Base-by-base conservation (phyloP, 2,329 filamentous ascomycete species). In the Ophiostoma himal-ulmi region DNA sequence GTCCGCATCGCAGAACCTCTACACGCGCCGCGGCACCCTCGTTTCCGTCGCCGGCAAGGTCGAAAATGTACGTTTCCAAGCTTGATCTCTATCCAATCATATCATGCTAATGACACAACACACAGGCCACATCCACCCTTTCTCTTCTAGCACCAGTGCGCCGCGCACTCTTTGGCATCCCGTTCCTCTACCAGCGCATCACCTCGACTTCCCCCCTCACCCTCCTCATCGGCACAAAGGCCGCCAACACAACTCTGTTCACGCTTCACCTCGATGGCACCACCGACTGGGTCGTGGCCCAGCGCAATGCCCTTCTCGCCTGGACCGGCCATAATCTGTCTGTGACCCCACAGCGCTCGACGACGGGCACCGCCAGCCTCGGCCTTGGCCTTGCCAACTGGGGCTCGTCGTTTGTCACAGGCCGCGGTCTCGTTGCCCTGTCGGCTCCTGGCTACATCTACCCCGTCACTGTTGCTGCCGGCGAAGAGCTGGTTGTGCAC, bases 111-210 rank as follows among this genome's bases (percentile, higher is more conserved):
- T 17, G 22, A 13, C 7, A 26, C 17, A 6, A 5, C 8, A 64
- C 36, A 0, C 75, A 96, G 92, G 90, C 92, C 20, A 87, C 96
- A 80, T 98, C 95, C 1, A 96, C 93, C 0, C 86, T 99, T 71
- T 94, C 93, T 64, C 80, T 97, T 68, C 87, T 98, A 70, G 91
- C 93, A 72, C 95, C 95, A 20, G 85, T 97, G 77, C 87, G 89
- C 71, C 89, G 95, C 79, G 90, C 91, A 34, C 80, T 89, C 67
- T 86, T 96, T 37, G 93, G 94, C 74, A 91, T 98, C 68, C 95
- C 95, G 0, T 99, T 99, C 80, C 85, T 99, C 72, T 98, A 98
- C 81, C 94, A 98, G 81, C 84, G 91, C 81, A 88, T 98, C 74
- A 90, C 93, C 44, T 94, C 94, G 0, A 93, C 94, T 0, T 91